These are phyloP conservation scores for Colletotrichum sp. DNA, from an alignment of 2,329 filamentous ascomycete genomes.

Conservation along the genomic window DNA sequence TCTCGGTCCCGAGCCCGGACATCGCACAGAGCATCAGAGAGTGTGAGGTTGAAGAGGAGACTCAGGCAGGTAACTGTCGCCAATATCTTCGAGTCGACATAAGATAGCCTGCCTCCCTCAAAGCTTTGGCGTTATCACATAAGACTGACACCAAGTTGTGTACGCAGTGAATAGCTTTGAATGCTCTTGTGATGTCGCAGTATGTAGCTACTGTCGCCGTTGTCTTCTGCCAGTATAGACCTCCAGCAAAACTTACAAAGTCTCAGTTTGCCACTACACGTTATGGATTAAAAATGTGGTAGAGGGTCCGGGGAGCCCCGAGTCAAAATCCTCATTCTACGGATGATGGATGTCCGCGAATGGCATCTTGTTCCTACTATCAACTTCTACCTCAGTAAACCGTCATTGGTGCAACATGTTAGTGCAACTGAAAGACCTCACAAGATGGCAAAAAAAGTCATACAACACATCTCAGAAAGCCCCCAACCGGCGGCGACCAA, in stretches of 20 bases:
- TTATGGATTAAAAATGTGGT: accelerated
- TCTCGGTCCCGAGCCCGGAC: not conserved
- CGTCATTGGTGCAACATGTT: too few relatives aligned
- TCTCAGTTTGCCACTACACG: not conserved
- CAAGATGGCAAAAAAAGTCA: too few relatives aligned
- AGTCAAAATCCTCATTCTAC: too few relatives aligned
- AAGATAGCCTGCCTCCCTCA: not conserved
- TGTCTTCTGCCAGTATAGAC: not conserved
- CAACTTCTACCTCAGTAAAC: too few relatives aligned
- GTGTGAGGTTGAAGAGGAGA: not conserved
- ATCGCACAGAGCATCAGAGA: not conserved
- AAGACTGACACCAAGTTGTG: not conserved
- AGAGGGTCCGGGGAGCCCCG: too few relatives aligned
- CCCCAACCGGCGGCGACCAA: not conserved
- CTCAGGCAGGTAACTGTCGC: not conserved
- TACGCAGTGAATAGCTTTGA: not conserved
- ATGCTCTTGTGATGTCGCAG: not conserved
- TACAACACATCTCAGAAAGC: not conserved
- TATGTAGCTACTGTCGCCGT: not conserved
- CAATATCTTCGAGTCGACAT: accelerated
- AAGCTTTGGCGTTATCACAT: not conserved
- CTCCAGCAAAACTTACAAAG: not conserved
- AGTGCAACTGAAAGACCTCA: too few relatives aligned
- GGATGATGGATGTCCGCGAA: too few relatives aligned
- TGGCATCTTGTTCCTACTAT: too few relatives aligned